Evolutionary conservation across 129 eudicot genomes (phyloP), one percentile per base, ranked within the genome.

Genomic region (Centrapalus pauciflorus): DNA sequence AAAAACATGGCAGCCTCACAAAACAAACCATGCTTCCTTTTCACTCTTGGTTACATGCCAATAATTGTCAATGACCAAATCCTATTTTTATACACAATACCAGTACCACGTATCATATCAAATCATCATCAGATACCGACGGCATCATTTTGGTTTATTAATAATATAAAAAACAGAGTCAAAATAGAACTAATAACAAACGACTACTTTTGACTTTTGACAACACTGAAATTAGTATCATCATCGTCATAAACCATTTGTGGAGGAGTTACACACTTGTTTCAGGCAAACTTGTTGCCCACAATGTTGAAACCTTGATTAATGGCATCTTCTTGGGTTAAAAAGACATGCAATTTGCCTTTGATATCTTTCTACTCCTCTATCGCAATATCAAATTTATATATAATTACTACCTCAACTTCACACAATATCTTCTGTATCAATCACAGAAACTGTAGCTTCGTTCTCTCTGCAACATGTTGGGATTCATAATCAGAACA

Each of bases 391-490:
- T 3, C 65, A 14, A 52, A 50, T 5, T 65, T 51, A 17, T 16
- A 51, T 26, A 38, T 4, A 9, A 78, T 23, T 0, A 59, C 75
- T 17, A 70, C 30, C 30, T 71, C 76, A 52, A 54, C 72, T 19
- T 59, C 71, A 2, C 71, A 49, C 57, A 26, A 66, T 23, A 24
- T 55, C 59, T 26, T 66, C 29, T 19, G 16, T n/a, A 58, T 59
- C 43, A 5, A 61, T 65, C 71, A 71, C 56, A 24, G 37, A 67
- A 40, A 35, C 75, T 21, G 45, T 40, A 41, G 66, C 56, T 52
- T 52, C 69, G 16, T 41, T 48, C 48, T 45, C 41, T 2, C 85
- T 80, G 76, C 76, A 56, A 76, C 64, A 66, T 12, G 30, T 41
- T 9, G 19, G 17, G 27, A 41, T 7, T 13, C 2, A 7, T 32